Conservation (phyloP, 176 grass and related monocot genomes). For the Hyparrhenia diplandra region DNA sequence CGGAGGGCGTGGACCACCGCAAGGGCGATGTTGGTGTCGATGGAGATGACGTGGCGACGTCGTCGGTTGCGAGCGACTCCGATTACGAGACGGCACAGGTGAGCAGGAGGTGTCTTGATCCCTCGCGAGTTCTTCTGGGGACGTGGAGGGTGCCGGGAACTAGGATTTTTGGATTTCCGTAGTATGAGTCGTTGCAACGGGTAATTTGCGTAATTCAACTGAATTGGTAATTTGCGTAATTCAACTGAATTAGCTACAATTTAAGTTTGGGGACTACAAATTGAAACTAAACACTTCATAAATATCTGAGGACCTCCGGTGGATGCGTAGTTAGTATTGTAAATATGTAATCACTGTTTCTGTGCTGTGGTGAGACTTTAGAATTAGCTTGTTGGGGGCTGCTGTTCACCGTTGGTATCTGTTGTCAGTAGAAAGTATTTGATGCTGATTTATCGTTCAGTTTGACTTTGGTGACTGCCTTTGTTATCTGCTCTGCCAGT, state of each 20-base stretch:
- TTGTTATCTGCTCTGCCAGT: not conserved
- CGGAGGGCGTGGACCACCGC: not conserved
- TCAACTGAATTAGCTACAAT: not conserved
- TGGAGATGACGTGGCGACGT: slow-evolving; percentile 11
- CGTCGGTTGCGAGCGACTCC: slow-evolving; percentile 23
- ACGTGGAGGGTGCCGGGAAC: not conserved
- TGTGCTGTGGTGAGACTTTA: not conserved
- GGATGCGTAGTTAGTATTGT: not conserved
- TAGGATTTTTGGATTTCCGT: slow-evolving; percentile 7
- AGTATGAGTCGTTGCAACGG: not conserved
- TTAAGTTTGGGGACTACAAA: not conserved
- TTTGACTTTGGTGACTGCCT: not conserved
- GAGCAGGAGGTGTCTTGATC: not conserved
- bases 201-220: too few species aligned
- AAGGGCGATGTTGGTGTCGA: not conserved
- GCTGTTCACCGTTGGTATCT: not conserved
- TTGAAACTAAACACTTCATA: not conserved
- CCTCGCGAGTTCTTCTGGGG: not conserved
- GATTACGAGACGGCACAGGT: slow-evolving; percentile 57
- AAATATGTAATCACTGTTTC: not conserved
- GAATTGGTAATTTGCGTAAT: not conserved
- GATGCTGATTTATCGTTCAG: not conserved
- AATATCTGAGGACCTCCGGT: not conserved
- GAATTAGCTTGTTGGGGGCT: not conserved
- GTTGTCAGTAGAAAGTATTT: not conserved